Evolutionary conservation across 1,139 yeast species (phyloP).

Genomic region (Ogataea hybrid): DNA sequence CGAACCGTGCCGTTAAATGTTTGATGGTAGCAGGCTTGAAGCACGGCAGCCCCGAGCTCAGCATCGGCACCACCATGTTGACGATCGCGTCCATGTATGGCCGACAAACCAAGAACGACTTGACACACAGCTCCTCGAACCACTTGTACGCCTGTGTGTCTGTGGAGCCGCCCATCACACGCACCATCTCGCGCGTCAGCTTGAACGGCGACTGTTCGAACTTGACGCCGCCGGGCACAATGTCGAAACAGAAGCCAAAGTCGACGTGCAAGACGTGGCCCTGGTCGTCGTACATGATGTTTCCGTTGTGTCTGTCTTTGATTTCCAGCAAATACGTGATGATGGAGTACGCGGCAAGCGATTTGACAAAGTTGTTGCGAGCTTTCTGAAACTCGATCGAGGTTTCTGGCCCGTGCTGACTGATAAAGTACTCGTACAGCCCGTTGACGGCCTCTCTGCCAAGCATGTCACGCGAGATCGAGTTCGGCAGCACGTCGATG

Average conservation of each 20-base stretch:
- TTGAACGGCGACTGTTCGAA: slow-evolving; percentile 98
- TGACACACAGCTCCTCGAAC: slow-evolving; percentile 94
- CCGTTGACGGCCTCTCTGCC: slow-evolving; percentile 99
- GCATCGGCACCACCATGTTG: slow-evolving; percentile 87
- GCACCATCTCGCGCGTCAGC: slow-evolving; percentile 92
- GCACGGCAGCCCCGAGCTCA: slow-evolving; percentile 94
- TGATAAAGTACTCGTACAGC: slow-evolving; percentile 83
- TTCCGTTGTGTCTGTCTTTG: slow-evolving; percentile 98
- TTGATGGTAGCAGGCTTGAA: slow-evolving; percentile 84
- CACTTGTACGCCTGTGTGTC: slow-evolving; percentile 86
- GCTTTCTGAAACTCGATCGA: slow-evolving; percentile 89
- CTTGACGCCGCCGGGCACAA: slow-evolving; percentile 98
- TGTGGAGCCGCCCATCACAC: slow-evolving; percentile 87
- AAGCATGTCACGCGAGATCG: slow-evolving; percentile 95
- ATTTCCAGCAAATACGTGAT: slow-evolving; percentile 90
- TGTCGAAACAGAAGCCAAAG: slow-evolving; percentile 97
- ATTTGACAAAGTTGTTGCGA: slow-evolving; percentile 86
- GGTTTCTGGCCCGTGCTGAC: slow-evolving; percentile 92
- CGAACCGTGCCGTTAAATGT: slow-evolving; percentile 76
- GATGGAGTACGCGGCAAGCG: slow-evolving; percentile 94
- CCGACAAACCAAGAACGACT: slow-evolving; percentile 86
- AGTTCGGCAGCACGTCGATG: slow-evolving; percentile 93
- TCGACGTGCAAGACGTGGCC: slow-evolving; percentile 96
- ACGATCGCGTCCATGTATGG: slow-evolving; percentile 88
- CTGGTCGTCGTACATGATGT: slow-evolving; percentile 94